Base-by-base conservation (phyloP, 2,329 filamentous ascomycete species). In the Pseudogymnoascus sp. region DNA sequence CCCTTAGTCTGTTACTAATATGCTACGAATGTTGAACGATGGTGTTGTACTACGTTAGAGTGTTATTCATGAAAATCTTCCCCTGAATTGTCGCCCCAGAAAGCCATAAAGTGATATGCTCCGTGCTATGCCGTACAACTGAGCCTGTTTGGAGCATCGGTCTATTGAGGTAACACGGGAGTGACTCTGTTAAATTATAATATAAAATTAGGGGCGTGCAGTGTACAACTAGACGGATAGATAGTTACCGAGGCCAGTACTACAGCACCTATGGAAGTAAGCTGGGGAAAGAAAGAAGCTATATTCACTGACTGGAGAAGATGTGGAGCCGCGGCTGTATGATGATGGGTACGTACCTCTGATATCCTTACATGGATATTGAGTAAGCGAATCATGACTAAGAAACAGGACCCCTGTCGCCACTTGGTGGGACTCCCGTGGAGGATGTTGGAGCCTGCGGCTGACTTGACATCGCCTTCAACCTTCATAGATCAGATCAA, bases 1-100 rank as follows among this genome's bases (percentile, higher is more conserved):
- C 59, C 59, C 59, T 38, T 19, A 60, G 59, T 42, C 59, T 60
- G 61, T 33, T 63, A 56, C 37, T 63, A 63, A 63, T 63, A 63
- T 60, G 44, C 42, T 40, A 63, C 46, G 61, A 60, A 56, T 33
- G 40, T 63, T 60, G 40, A 60, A 63, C 46, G 61, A 63, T 63
- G 31, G 44, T 62, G 37, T 62, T 62, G 60, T 44, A 46, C 60
- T 46, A 62, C 59, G 38, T 62, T 35, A 62, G 60, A 62, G 60
- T 46, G 35, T 62, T 46, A 53, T 46, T 33, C 65, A 62, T 62
- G 61, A 65, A 60, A 40, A 26, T 42, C 17, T 60, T 38, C 33
- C 59, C 19, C 38, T 60, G 59, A 19, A 38, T 56, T 33, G 29
- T 56, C n/a, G 50, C 50, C 50, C 50, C n/a, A 21, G 33, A 19